Base-by-base conservation (phyloP, 2,329 filamentous ascomycete species). In the Lachnellula suecica region DNA sequence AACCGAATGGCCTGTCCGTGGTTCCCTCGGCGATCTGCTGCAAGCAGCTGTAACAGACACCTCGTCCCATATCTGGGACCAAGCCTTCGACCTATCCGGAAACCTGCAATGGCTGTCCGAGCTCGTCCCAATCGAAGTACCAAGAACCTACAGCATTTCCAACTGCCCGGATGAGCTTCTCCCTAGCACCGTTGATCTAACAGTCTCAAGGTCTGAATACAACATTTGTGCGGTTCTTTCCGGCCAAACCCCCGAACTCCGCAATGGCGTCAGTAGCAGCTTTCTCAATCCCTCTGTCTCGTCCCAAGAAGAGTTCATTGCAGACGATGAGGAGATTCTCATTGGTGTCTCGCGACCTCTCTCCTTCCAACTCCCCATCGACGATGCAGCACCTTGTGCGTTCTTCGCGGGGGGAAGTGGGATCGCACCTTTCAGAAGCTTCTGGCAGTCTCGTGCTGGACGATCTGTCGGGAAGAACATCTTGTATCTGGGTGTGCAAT, bases 361-460 rank as follows among this genome's bases (percentile, higher is more conserved):
- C 1, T 70, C 74, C 1, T 81, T 82, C 59, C 77, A 80, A 43
- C 67, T 81, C 0, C 78, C 79, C 0, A 66, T 78, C 4, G 75
- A 79, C 31, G 68, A 71, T 13, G 75, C 76, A 27, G 74, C 75
- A 0, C 78, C 77, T 0, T 78, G 77, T 19, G 76, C 76, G 0
- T 76, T 76, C 59, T 81, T 81, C 57, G 78, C 78, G 0, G 78
- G 78, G 11, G 78, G 77, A 0, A 78, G 74, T 38, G 78, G 78
- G 1, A 79, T 81, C 23, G 78, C 78, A 0, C 77, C 78, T 0
- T 81, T 80, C 65, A 69, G 78, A 4, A 76, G 75, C 45, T 80
- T 81, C 61, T 81, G 77, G 77, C 75, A 79, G 61, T 68, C 74
- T 10, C 72, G 78, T 0, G 67, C 70, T 5, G 69, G 68, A 4